Evolutionary conservation across 495 filamentous ascomycete species (phyloP), one percentile per base, ranked within the genome.

Genomic region (Recurvomyces mirabilis): DNA sequence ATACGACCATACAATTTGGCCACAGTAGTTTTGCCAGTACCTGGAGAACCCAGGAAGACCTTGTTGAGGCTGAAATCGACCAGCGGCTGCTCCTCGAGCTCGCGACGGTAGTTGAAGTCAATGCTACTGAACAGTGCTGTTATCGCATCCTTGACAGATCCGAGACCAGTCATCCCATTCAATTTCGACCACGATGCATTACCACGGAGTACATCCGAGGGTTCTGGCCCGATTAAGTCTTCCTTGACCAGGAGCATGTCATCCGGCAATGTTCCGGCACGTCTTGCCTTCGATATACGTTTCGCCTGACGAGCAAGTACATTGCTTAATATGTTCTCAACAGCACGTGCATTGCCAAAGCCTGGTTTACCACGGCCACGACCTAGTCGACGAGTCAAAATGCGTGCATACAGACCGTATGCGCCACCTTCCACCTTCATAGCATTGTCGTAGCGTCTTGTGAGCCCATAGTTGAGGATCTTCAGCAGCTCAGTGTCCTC

Each of bases 1-100:
- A 61, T 55, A 4, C 32, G 36, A 0, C 57, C 59, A 46, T 63
- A 89, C 1, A 87, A 56, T 57, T 83, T 83, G 0, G 80, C 84
- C 0, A 89, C 78, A 0, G 79, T 73, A 0, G 83, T 87, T 53
- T 87, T 89, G 0, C 84, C 82, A 0, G 81, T 87, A 1, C 81
- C 82, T 1, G 81, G 82, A 25, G 66, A 69, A 1, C 82, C 82
- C 2, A 82, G 58, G 38, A 87, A 85, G 14, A 85, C 75, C n/a
- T 68, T 64, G 55, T 87, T 86, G 4, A 89, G 67, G 1, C 66
- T 74, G 28, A 72, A 74, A 34, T 77, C 59, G 3, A 84, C 59
- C 3, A 62, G 53, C 0, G 68, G 62, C 48, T 78, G 55, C 49
- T 83, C 79, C 2, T 67, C 53, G 0, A 84, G 54, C 47, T 85